Evolutionary conservation across 2,329 filamentous ascomycete species (phyloP), one percentile per base, ranked within the genome.

Genomic region (Claviceps quebecensis): DNA sequence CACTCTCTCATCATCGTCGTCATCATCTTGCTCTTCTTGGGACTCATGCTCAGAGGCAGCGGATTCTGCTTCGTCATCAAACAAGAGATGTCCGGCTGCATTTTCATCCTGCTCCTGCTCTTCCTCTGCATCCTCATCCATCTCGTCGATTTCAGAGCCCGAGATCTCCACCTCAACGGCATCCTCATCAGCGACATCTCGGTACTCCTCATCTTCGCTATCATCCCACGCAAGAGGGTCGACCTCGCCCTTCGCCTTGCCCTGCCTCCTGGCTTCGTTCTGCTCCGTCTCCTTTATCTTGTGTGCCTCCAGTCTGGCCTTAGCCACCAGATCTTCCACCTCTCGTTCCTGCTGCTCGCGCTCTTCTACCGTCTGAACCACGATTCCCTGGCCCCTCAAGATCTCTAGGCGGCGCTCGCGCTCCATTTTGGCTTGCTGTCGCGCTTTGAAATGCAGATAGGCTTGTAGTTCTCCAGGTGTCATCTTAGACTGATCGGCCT

Each of bases 251-350:
- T 63, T 69, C 54, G 66, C 70, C 60, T 67, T 73, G 60, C 63
- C 75, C 50, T 81, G 76, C 61, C 81, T 80, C 68, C 86, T 91
- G 0, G 80, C 81, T 45, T 80, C 81, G 29, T 78, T 83, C 56
- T 81, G 81, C 68, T 98, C 93, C 47, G 81, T 74, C 59, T 84
- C 80, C 67, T 83, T 84, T 48, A 97, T 82, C 57, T 85, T 82
- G 39, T 65, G 57, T 2, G 84, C 90, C 63, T 97, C 87, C 55
- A 81, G 75, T 52, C 89, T 77, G 19, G 90, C 91, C 60, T 84
- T 89, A 47, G 91, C 84, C 26, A 97, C 79, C 54, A 97, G 77
- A 60, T 96, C 85, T 59, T 97, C 93, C 13, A 95, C 81, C 53
- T 90, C 81, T 52, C 86, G 81, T 65, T 88, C 80, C 63, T 95